Percentiles rank a stretch among this genome's conserved stretches.
phyloP scores from a whole-genome alignment of 108 stramenopile genomes.

The Cyclotella kingstonii region DNA sequence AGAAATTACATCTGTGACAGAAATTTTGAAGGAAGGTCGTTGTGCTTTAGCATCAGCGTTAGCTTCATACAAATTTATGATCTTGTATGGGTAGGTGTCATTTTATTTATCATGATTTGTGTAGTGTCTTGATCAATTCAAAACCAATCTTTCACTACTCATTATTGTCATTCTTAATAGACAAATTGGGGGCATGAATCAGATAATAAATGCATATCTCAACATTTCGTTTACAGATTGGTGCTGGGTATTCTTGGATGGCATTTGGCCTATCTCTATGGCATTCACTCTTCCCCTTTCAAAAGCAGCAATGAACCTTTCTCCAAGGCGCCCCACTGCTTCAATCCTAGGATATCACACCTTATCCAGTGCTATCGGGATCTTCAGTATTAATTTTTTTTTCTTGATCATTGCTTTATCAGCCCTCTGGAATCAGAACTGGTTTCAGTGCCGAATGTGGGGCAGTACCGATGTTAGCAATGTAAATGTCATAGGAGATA shows the following conservation, averaged over 20 bases:
- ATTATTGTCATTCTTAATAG: too few species aligned
- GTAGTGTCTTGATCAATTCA: too few species aligned
- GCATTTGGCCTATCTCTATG: constrained; percentile 56
- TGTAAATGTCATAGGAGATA: constrained; percentile 50
- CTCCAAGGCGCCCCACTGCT: constrained; percentile 61
- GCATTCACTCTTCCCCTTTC: constrained; percentile 60
- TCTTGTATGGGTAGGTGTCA: constrained; percentile 60
- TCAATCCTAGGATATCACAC: constrained; percentile 63
- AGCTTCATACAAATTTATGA: constrained; percentile 60
- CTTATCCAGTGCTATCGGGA: constrained; percentile 41
- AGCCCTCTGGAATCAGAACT: constrained; percentile 49
- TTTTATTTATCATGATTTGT: too few species aligned
- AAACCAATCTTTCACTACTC: too few species aligned
- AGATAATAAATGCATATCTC: constrained; percentile 54
- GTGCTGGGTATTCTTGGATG: constrained; percentile 68
- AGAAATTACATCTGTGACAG: constrained; percentile 54
- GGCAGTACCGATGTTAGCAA: constrained; percentile 45
- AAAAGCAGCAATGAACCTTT: constrained; percentile 43
- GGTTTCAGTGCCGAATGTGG: constrained; percentile 70
- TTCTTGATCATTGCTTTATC: constrained; percentile 48
- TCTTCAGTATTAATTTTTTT: constrained; percentile 53
- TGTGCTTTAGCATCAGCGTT: constrained; percentile 65
- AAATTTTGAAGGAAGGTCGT: constrained; percentile 63
- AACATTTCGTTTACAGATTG: constrained; percentile 56
- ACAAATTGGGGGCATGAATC: constrained; percentile 57